Base-by-base conservation (phyloP, 2,329 filamentous ascomycete genomes). In the Fusarium dimerum region DNA sequence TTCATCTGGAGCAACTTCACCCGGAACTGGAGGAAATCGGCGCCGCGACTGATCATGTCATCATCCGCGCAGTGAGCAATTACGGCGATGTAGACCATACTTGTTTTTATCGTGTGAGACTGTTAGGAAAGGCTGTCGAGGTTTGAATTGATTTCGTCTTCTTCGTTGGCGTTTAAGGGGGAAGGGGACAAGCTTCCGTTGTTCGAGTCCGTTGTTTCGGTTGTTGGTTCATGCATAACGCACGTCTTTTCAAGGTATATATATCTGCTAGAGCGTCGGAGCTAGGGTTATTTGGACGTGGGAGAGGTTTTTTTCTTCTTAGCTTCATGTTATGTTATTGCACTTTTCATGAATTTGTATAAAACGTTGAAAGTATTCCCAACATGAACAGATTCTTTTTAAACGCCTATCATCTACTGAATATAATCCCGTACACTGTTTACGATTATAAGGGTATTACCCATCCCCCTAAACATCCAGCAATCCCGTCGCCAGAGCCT, bases 401-500 rank as follows among this genome's bases (percentile, higher is more conserved):
- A 26, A 26, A 26, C 20, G 20, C 20, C 20, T 7, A 26, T 26
- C 20, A 26, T 4, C 20, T 26, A 26, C 20, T 26, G 4, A 5
- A 26, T 26, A 26, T 26, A 5, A 26, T 26, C 11, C 32, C 11
- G 32, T 15, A 36, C 32, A 12, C 3, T 40, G 10, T 20, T 16
- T 16, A 6, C 17, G 4, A 40, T 5, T 47, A 47, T 48, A 56
- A 56, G 67, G 65, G 65, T 70, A 69, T 71, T 61, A 54, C 59
- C 54, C 59, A 55, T 52, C 50, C 17, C 34, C 42, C 56, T 57
- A 77, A 47, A 70, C 72, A 54, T 83, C 82, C 68, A 95, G 71
- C 70, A 94, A 72, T 4, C 87, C 88, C 42, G 87, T 82, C 49
- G 90, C 90, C 72, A 93, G 72, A 40, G 86, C 84, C 73, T 93